Conservation (phyloP, 1,139 yeast species). For the Taphrina wiesneri region DNA sequence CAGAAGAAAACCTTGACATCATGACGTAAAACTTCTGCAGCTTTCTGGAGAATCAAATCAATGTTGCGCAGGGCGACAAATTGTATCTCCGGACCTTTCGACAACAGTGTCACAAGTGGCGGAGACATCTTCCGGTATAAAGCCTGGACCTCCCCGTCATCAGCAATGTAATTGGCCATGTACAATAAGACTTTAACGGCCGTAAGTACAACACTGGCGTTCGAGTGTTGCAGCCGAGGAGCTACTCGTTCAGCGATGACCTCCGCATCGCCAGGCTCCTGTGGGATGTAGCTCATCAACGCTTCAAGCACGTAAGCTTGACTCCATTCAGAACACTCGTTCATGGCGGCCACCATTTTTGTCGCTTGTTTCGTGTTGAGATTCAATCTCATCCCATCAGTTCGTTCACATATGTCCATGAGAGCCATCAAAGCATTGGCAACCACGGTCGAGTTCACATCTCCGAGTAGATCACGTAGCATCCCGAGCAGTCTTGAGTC, state of each 20-base stretch:
- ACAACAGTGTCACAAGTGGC: conserved; percentile 67
- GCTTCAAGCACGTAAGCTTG: conserved; percentile 71
- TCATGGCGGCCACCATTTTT: conserved; percentile 54
- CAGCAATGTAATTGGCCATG: conserved; percentile 64
- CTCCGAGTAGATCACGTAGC: conserved; percentile 62
- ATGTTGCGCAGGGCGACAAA: conserved; percentile 80
- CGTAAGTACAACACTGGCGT: conserved; percentile 77
- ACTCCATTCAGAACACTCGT: conserved; percentile 75
- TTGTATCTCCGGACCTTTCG: conserved; percentile 81
- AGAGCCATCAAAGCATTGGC: conserved; percentile 74
- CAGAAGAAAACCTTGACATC: conserved; percentile 80
- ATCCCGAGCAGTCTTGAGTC: conserved; percentile 38
- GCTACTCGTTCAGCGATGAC: conserved; percentile 65
- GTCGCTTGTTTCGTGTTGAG: conserved; percentile 61
- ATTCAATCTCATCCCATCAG: conserved; percentile 54
- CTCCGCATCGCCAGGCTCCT: conserved; percentile 63
- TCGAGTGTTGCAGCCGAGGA: conserved; percentile 78
- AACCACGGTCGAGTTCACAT: conserved; percentile 60
- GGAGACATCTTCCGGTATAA: conserved; percentile 66
- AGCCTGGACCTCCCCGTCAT: conserved; percentile 52
- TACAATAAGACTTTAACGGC: conserved; percentile 72
- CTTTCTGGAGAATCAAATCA: conserved; percentile 68
- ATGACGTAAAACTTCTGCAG: conserved; percentile 58
- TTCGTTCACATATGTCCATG: conserved; percentile 62
- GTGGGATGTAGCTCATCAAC: conserved; percentile 70